Evolutionary conservation across 2,329 filamentous ascomycete genomes (phyloP), one percentile per base, ranked within the genome.

Genomic region (Gnomoniopsis sp.): DNA sequence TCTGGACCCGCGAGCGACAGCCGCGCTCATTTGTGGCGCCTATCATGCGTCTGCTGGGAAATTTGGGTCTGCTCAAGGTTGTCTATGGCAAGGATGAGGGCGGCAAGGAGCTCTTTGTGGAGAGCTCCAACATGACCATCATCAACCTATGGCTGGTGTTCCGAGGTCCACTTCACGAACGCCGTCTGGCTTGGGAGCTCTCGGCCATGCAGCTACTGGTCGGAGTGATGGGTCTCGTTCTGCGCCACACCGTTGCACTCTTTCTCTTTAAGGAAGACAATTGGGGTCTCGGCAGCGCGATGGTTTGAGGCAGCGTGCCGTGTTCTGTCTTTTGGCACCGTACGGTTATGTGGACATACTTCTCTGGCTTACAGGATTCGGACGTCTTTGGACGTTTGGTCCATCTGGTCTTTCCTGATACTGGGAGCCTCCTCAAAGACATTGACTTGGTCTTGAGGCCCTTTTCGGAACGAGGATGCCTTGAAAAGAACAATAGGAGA

Each of bases 121-220:
- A 95, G 74, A 93, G 88, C 21, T 91, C 86, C 64, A 99, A 99
- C 73, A 82, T 99, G 63, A 99, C 95, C 10, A 83, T 99, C 50
- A 80, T 99, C 65, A 99, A 99, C 71, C 81, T 99, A 57, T 99
- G 93, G 93, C 79, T 99, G 62, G 90, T 98, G 53, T 96, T 92
- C 90, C 88, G 93, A 71, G 95, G 95, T 0, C 93, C 95, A 2
- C 84, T 96, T 80, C 84, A 90, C 62, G 95, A 99, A 72, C 90
- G 96, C 74, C 82, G 85, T 49, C 79, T 99, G 55, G 90, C 91
- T 26, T 78, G 86, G 69, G 91, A 95, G 71, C 81, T 99, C 61
- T 83, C 95, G 49, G 75, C 76, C n/a, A 82, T 97, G 74, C 95
- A 99, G 78, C 77, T 85, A 17, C 73, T 81, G 4, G 83, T 89